Evolutionary conservation across 202 grass and related monocot genomes (phyloP).

Genomic region (Schoenoplectus tabernaemontani): DNA sequence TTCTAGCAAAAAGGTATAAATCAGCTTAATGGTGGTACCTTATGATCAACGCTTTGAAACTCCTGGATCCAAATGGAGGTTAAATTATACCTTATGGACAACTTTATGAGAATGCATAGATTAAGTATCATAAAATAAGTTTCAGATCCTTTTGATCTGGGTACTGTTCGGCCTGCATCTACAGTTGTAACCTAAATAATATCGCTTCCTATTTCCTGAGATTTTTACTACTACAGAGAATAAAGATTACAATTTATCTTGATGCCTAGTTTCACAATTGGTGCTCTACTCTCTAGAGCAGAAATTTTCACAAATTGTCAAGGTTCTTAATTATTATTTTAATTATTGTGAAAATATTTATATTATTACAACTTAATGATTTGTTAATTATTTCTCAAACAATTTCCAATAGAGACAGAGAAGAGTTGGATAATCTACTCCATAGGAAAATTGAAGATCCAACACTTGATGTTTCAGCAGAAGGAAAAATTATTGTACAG

Average conservation of each 20-base stretch:
- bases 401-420: constrained; percentile 51
- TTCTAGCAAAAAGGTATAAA: background rate
- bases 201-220: background rate
- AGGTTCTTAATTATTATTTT: background rate
- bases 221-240: background rate
- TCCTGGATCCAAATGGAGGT: background rate
- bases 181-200: background rate
- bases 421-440: constrained; percentile 71
- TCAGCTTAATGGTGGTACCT: background rate
- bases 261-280: background rate
- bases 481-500: constrained; percentile 64
- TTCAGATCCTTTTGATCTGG: background rate
- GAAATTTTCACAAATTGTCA: no score
- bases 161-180: background rate
- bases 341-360: background rate
- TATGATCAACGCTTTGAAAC: background rate
- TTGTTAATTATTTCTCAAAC: background rate
- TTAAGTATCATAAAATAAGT: background rate
- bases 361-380: background rate
- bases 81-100: background rate
- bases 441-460: constrained; percentile 85
- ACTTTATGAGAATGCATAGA: background rate
- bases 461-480: constrained; percentile 51
- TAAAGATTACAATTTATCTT: background rate
- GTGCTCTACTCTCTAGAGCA: background rate